Evolutionary conservation across 1,284 basidiomycete genomes (phyloP).

Genomic region (Cystobasidium pallidum): DNA sequence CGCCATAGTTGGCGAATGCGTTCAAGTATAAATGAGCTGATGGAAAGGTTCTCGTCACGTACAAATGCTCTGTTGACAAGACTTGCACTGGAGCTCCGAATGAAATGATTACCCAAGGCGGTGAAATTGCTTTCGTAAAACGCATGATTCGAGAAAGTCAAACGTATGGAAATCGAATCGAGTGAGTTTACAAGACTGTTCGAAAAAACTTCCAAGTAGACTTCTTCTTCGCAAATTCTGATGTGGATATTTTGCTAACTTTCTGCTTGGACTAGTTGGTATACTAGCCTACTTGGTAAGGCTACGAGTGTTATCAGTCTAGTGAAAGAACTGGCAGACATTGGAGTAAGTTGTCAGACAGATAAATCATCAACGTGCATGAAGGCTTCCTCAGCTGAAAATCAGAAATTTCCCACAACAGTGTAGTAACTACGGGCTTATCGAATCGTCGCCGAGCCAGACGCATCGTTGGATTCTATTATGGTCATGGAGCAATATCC

Average conservation of each 20-base stretch:
- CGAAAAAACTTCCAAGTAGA: neutral
- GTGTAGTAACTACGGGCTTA: conserved; percentile 82
- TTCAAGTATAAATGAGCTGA: too few relatives aligned
- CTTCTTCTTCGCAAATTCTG: too few relatives aligned
- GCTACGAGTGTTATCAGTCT: conserved; percentile 71
- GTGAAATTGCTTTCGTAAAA: conserved; percentile 77
- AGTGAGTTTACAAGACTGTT: conserved; percentile 57
- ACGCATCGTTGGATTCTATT: conserved; percentile 86
- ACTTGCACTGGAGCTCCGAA: conserved; percentile 78
- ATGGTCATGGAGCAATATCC: conserved; percentile 72
- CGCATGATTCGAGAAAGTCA: conserved; percentile 78
- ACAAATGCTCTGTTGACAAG: too few relatives aligned
- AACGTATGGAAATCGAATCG: conserved; percentile 60
- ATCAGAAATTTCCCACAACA: conserved; percentile 56
- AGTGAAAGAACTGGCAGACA: conserved; percentile 63
- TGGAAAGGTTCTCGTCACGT: too few relatives aligned
- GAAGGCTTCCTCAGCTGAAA: neutral
- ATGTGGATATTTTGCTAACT: too few relatives aligned
- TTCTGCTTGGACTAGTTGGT: conserved; percentile 73
- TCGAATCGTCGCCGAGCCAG: conserved; percentile 78
- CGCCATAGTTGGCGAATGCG: too few relatives aligned
- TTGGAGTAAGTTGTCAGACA: conserved; percentile 60
- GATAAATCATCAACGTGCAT: neutral
- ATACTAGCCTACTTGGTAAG: conserved; percentile 87
- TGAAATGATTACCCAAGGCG: conserved; percentile 85